Conservation (phyloP, 768 basidiomycete genomes). For the Pisolithus microcarpus region DNA sequence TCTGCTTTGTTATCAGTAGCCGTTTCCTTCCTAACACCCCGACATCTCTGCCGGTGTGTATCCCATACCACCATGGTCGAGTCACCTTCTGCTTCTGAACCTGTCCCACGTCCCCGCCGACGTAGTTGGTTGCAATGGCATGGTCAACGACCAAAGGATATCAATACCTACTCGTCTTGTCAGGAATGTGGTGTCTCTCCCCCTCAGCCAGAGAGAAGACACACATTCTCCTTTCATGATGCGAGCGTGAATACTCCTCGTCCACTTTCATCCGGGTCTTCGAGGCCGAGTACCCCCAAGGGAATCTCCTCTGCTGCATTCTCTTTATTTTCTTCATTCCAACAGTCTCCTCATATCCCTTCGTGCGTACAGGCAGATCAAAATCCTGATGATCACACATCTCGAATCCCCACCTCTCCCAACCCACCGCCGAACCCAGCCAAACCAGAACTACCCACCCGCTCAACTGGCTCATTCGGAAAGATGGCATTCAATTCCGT, state of each 20-base stretch:
- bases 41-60: background rate
- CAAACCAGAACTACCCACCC: conserved; percentile 31
- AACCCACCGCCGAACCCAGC: conserved; percentile 27
- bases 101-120: conserved; percentile 12
- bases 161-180: conserved; percentile 7
- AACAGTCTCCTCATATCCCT: conserved; percentile 10
- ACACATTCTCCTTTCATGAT: background rate
- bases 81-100: conserved; percentile 3
- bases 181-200: conserved; percentile 15
- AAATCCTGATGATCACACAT: conserved; percentile 3
- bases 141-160: conserved; percentile 16
- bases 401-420: conserved; percentile 1
- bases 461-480: conserved; percentile 45
- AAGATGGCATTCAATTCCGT: conserved; percentile 60
- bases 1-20: background rate
- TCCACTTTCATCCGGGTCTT: conserved; percentile 4
- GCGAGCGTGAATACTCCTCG: background rate
- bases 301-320: conserved; percentile 20
- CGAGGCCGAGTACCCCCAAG: conserved; percentile 16
- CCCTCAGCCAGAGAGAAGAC: conserved; percentile 10
- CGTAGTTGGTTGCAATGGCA: conserved; percentile 25
- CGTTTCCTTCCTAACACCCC: conserved; percentile 5
- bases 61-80: conserved; percentile 19
- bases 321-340: conserved; percentile 20
- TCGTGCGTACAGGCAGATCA: conserved; percentile 18